phyloP scores from a whole-genome alignment of 2,329 filamentous ascomycete genomes.

The Peltaster fructicola region DNA sequence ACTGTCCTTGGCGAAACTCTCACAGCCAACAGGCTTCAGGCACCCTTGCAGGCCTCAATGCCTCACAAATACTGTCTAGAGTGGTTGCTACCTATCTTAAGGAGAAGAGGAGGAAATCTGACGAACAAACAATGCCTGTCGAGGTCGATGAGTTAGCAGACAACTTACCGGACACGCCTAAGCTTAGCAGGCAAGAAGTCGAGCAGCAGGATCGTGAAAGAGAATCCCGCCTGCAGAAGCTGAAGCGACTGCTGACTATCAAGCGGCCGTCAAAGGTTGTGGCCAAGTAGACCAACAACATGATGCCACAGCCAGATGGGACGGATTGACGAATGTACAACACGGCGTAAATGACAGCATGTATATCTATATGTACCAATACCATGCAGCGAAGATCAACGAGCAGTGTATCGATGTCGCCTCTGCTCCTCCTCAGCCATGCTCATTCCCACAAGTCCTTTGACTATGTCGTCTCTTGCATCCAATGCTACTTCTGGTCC shows the following conservation, averaged over 20 bases:
- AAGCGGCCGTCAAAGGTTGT: slow-evolving; percentile 11
- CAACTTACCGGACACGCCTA: neutral
- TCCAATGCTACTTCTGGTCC: slow-evolving; percentile 18
- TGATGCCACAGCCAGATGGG: too few relatives aligned
- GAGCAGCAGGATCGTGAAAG: slow-evolving; percentile 18
- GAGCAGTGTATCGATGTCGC: too few relatives aligned
- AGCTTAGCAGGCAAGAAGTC: slow-evolving; percentile 13
- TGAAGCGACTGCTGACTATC: slow-evolving; percentile 20
- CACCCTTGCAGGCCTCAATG: slow-evolving; percentile 16
- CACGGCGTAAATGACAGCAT: too few relatives aligned
- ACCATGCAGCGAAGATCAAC: too few relatives aligned
- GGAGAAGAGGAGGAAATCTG: slow-evolving; percentile 16
- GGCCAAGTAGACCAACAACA: too few relatives aligned
- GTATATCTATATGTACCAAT: too few relatives aligned
- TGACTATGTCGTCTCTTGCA: slow-evolving; percentile 12
- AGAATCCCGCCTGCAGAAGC: slow-evolving; percentile 15
- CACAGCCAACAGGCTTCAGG: slow-evolving; percentile 17
- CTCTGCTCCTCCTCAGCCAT: slow-evolving; percentile 3
- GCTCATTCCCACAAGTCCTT: slow-evolving; percentile 8
- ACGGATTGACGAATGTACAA: too few relatives aligned
- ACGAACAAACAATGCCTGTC: slow-evolving; percentile 5
- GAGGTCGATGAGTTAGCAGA: neutral
- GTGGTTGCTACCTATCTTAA: slow-evolving; percentile 15
- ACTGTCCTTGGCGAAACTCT: slow-evolving; percentile 22
- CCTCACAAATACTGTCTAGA: slow-evolving; percentile 16